Evolutionary conservation across 306 rosid species (phyloP), one percentile per base, ranked within the genome.

Genomic region (Vachellia pachyceras): DNA sequence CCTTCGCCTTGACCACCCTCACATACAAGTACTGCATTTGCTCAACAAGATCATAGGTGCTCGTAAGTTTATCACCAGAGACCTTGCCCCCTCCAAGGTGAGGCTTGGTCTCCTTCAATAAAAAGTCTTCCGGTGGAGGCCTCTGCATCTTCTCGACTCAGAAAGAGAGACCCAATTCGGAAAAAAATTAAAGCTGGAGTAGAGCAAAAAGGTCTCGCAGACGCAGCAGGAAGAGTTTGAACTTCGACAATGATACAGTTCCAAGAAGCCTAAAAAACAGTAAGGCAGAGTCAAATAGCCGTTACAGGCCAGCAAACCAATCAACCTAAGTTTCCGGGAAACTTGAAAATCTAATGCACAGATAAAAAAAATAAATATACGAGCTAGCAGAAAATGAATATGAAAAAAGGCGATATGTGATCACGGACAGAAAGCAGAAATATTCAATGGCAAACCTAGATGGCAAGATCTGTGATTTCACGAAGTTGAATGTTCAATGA

Each of bases 11-110:
- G 41, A 90, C 95, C 80, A 93, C 99, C 76, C 97, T 88, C 10
- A 95, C 99, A 69, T 95, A 95, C 77, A 95, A 97, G 79, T 95
- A 95, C 82, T 95, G 99, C 99, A 95, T 95, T 86, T 95, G 99
- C 97, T 95, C 99, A 39, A 95, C 99, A 15, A 95, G 97, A 37
- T 95, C 99, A 91, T 95, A 95, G 11, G 99, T 95, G 87, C 96
- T 95, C 2, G 97, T 90, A 37, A 85, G 93, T 82, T 93, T 95
- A 67, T 95, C 99, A 11, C 99, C 99, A 0, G 97, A 83, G 86
- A 88, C 81, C 97, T 87, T 91, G 5, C 97, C 97, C 86, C 98
- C 97, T 14, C 98, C 99, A 1, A 95, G 99, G 82, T 86, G 99
- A 90, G 99, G 99, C 0, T 89, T 90, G 79, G 97, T 93, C 93